Evolutionary conservation across 208 protist species (phyloP).

Genomic region (Trypanosoma avium): DNA sequence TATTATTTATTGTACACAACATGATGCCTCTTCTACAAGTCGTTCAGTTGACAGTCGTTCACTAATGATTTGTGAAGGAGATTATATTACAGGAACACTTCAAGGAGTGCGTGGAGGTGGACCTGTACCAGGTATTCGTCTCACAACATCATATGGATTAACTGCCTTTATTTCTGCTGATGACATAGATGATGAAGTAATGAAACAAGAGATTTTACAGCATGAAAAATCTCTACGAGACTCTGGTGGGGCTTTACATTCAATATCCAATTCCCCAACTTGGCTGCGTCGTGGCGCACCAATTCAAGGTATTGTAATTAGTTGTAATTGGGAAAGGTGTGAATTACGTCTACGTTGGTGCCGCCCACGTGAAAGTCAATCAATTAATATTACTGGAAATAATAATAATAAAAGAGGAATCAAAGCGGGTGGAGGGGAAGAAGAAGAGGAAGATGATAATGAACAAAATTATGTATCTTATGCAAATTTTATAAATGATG

Average conservation of each 20-base stretch:
- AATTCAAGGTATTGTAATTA: slow-evolving; percentile 67
- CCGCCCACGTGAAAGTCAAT: slow-evolving; percentile 31
- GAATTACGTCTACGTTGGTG: slow-evolving; percentile 81
- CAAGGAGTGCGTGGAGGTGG: slow-evolving; percentile 45
- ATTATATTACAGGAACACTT: slow-evolving; percentile 68
- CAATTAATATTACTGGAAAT: slow-evolving; percentile 5
- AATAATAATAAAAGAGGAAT: slow-evolving; percentile 2
- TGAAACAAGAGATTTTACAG: slow-evolving; percentile 53
- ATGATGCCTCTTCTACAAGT: slow-evolving; percentile 11
- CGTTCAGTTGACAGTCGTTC: slow-evolving; percentile 19
- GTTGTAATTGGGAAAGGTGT: slow-evolving; percentile 68
- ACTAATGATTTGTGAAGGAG: slow-evolving; percentile 62
- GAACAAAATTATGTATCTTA: slow-evolving; percentile 32
- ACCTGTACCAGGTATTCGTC: slow-evolving; percentile 40
- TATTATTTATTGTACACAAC: slow-evolving; percentile 47
- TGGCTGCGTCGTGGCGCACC: slow-evolving; percentile 68
- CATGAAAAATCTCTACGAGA: slow-evolving; percentile 48
- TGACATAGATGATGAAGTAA: slow-evolving; percentile 54
- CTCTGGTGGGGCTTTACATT: slow-evolving; percentile 4
- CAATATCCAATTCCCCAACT: slow-evolving; percentile 21
- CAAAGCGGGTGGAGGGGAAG: background rate
- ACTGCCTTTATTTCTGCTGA: slow-evolving; percentile 58
- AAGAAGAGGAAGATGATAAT: slow-evolving; percentile 3
- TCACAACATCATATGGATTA: slow-evolving; percentile 67
- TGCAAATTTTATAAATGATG: slow-evolving; percentile 32